These are phyloP conservation scores for Septoria linicola DNA, from an alignment of 2,329 filamentous ascomycete genomes.

Conservation along the genomic window DNA sequence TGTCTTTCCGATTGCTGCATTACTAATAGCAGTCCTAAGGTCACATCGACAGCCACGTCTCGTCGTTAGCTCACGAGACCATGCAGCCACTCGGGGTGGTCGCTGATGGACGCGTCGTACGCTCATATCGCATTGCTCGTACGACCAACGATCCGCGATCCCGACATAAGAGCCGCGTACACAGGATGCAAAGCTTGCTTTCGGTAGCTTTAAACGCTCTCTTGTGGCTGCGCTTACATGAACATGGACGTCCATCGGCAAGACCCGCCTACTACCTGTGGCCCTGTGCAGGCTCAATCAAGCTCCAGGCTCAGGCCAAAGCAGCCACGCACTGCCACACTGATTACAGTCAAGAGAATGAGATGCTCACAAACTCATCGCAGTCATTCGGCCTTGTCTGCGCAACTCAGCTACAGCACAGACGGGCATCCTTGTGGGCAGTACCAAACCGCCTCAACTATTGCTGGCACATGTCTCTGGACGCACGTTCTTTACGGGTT, in stretches of 20 bases:
- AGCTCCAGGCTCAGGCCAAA: no score
- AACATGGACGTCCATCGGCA: slow-evolving; percentile 2
- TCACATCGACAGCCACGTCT: slow-evolving; percentile 10
- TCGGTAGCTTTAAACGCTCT: slow-evolving; percentile 3
- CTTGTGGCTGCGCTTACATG: slow-evolving; percentile 6
- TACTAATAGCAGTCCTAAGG: slow-evolving; percentile 14
- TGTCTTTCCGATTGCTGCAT: background rate
- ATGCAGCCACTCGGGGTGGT: no score
- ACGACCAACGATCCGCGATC: slow-evolving; percentile 1
- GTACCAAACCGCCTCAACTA: no score
- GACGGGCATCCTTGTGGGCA: no score
- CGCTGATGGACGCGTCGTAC: background rate
- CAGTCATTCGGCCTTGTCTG: no score
- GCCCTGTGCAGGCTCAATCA: no score
- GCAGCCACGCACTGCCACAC: no score
- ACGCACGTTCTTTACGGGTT: no score
- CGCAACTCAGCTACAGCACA: no score
- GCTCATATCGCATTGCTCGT: background rate
- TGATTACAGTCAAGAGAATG: no score
- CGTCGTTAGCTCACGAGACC: background rate
- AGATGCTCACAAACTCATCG: no score
- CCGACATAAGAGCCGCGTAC: slow-evolving; percentile 3
- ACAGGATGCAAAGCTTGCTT: slow-evolving; percentile 1
- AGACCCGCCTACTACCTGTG: background rate
- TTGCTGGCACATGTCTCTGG: no score